Evolutionary conservation across 768 basidiomycete genomes (phyloP), one percentile per base, ranked within the genome.

Genomic region (Mycena leptocephala): DNA sequence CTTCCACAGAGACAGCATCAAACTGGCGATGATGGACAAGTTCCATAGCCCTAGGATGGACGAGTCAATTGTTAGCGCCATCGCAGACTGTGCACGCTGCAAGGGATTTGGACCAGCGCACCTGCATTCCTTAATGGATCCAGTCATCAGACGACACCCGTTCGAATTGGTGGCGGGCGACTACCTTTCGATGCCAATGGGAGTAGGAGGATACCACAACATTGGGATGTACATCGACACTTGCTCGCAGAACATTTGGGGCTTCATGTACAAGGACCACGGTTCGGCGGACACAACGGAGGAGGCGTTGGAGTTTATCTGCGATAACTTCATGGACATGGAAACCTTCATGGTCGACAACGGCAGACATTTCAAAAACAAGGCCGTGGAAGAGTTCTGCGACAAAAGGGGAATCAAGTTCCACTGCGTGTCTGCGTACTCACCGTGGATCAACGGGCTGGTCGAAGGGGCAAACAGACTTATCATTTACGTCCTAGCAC

Each of bases 401-500:
- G 73, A 55, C n/a, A 13, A 26, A 11, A 20, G 58, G 30, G 51
- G 66, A 6, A 76, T 79, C 22, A 41, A 79, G 16, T 69, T 75
- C 39, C 51, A 77, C n/a, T 65, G 75, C 0, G 75, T 74, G 1
- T 35, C 82, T 0, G 69, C 79, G 13, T 83, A 83, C 68, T 74
- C 83, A 39, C 83, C 82, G 0, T 84, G 83, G 83, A 58, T 80
- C 30, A 84, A 83, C 59, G 81, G 83, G 0, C 77, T 83, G 1
- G 74, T 82, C 5, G 81, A 84, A 53, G 80, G 80, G n/a, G 71
- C 77, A 0, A 83, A 82, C 76, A 77, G 76, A 37, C 63, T 82
- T 3, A 51, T 83, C 3, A 43, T 82, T 6, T 74, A 78, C 32
- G 53, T 78, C 7, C 72, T 83, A 10, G 72, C 75, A 14, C 70